These are phyloP conservation scores for Suillus subaureus DNA, from an alignment of 768 basidiomycete species.

Conservation along the genomic window DNA sequence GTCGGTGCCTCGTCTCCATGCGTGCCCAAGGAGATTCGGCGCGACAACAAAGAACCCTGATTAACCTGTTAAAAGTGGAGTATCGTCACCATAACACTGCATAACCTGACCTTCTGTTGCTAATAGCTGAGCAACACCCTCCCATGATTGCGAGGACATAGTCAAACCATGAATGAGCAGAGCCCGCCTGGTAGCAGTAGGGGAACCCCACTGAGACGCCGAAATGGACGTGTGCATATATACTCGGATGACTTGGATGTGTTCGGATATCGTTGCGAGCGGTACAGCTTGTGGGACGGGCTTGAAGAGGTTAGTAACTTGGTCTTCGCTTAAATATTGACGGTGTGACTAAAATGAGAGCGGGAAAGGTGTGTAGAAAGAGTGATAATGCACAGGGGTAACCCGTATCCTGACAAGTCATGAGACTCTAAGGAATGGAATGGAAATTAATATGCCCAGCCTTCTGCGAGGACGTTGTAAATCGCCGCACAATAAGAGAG, in stretches of 20 bases:
- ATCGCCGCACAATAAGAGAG: neutral
- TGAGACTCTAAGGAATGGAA: neutral
- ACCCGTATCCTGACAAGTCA: neutral
- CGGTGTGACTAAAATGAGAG: neutral
- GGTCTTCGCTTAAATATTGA: neutral
- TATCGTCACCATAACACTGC: neutral
- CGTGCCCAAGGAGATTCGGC: constrained; percentile 1
- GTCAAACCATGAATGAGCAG: neutral
- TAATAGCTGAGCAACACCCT: neutral
- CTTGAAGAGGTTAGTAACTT: neutral
- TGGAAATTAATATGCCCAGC: neutral
- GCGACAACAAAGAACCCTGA: constrained; percentile 1
- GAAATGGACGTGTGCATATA: neutral
- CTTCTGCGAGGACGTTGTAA: neutral
- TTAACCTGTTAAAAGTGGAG: neutral
- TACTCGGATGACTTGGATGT: neutral
- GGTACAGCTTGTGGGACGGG: neutral
- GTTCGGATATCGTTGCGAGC: neutral
- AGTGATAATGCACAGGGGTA: neutral
- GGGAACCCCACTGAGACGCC: neutral
- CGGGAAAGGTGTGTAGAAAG: neutral
- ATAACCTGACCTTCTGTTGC: neutral
- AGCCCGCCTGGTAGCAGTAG: neutral
- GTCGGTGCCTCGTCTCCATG: neutral
- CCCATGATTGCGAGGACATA: constrained; percentile 1